Conservation (phyloP, 371 early-diverging fungal genomes). For the Umbelopsis sp. region DNA sequence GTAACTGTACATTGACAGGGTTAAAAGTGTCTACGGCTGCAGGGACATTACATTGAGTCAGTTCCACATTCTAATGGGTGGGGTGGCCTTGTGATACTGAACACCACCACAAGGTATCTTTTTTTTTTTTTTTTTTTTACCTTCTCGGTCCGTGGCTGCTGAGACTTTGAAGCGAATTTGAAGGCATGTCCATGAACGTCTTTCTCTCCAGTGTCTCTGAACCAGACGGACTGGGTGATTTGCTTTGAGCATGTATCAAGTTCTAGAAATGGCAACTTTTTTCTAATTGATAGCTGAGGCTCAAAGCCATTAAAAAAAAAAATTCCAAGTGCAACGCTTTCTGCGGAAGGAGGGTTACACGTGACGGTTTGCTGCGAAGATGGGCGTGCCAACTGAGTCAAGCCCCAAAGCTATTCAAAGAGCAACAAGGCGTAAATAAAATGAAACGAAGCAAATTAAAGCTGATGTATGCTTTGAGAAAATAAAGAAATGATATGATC, state of each 20-base stretch:
- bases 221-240: background rate
- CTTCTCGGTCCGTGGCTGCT: background rate
- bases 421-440: no score
- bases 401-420: no score
- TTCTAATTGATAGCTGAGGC: no score
- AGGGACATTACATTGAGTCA: background rate
- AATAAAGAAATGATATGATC: no score
- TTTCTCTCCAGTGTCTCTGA: background rate
- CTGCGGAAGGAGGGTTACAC: no score
- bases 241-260: constrained; percentile 6
- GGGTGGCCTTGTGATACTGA: background rate
- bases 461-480: no score
- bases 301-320: no score
- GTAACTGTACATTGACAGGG: constrained; percentile 58
- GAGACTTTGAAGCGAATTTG: background rate
- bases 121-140: background rate
- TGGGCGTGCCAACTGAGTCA: no score
- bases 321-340: no score
- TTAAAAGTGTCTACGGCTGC: constrained; percentile 23
- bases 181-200: background rate
- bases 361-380: no score
- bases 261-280: no score
- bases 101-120: background rate
- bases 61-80: background rate
- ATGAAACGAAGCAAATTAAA: no score